A percentile compares a stretch with the other conserved stretches of the same genome.
phyloP scores from a whole-genome alignment of 2,329 filamentous ascomycete species.

The Cercospora citrullina region DNA sequence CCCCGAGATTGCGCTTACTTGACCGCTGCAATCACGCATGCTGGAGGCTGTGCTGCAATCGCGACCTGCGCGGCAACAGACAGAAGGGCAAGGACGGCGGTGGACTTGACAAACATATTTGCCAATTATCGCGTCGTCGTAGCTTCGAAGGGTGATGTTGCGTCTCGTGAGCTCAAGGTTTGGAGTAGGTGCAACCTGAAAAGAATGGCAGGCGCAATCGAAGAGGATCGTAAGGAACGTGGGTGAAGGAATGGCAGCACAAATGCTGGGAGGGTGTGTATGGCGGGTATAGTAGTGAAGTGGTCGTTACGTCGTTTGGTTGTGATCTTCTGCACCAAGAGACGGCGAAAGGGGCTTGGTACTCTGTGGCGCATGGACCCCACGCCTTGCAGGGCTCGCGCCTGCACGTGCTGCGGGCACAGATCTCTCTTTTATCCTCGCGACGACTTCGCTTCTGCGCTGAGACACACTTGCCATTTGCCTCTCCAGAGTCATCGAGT shows the following conservation, averaged over 20 bases:
- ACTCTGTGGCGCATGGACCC: background rate
- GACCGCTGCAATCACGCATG: constrained; percentile 53
- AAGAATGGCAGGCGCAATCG: constrained; percentile 16
- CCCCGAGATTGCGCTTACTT: constrained; percentile 43
- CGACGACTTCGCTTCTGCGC: background rate
- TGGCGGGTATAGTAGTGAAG: background rate
- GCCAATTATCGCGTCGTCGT: background rate
- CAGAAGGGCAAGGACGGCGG: constrained; percentile 47
- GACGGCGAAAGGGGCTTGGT: constrained; percentile 7
- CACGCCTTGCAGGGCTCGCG: background rate
- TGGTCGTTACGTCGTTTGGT: constrained; percentile 1
- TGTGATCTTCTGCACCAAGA: background rate
- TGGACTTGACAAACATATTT: constrained; percentile 50
- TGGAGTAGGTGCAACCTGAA: constrained; percentile 8
- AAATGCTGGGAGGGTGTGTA: background rate
- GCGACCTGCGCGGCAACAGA: constrained; percentile 47
- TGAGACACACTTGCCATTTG: background rate
- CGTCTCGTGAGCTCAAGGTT: background rate
- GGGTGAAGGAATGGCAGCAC: constrained; percentile 17
- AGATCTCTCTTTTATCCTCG: background rate
- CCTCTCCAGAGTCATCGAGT: background rate
- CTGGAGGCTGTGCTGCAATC: constrained; percentile 47
- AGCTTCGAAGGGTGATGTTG: constrained; percentile 5
- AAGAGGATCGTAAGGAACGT: constrained; percentile 8
- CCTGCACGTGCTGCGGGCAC: background rate